Base-by-base conservation (phyloP, 768 basidiomycete species). In the Cyathus striatus region DNA sequence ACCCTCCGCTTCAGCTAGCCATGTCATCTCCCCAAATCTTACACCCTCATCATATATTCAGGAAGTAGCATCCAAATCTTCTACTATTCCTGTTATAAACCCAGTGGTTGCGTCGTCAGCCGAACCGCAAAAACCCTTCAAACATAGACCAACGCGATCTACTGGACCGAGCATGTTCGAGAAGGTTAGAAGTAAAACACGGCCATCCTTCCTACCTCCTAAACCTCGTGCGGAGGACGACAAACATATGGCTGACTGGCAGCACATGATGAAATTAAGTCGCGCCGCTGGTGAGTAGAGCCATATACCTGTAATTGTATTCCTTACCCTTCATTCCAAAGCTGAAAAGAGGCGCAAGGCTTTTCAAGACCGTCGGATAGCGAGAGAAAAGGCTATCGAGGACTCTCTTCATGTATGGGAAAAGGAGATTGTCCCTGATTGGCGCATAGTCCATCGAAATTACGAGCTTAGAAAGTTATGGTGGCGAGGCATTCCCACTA, bases 401-500 rank as follows among this genome's bases (percentile, higher is more conserved):
- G 79, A 83, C 26, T 82, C 82, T 4, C 62, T 90, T 40, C 67
- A 75, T 30, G 58, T 76, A 6, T 94, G 92, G 92, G 85, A 92
- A 58, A 76, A 73, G 43, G 74, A 79, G 12, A 84, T 95, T 44
- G 53, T 86, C 16, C 89, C 90, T 0, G 86, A 94, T 58, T 94
- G 90, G 89, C 79, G 75, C 38, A 72, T 77, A 18, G 86, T 90
- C 5, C 58, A 81, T 57, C 79, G 74, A 51, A 80, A 87, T 47
- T 69, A 83, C 0, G 61, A 62, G 7, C 64, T 92, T 41, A 76
- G 84, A 23, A 78, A 72, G 55, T 55, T 93, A 6, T 95, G 91
- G 92, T 91, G 90, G 90, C 72, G 72, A 23, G 92, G 92, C 3
- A 87, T 93, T 51, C 92, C 92, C 2, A 76, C 85, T 0, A 86